These are phyloP conservation scores for Yarrowia keelungensis DNA, from an alignment of 805 yeast genomes.

Conservation along the genomic window DNA sequence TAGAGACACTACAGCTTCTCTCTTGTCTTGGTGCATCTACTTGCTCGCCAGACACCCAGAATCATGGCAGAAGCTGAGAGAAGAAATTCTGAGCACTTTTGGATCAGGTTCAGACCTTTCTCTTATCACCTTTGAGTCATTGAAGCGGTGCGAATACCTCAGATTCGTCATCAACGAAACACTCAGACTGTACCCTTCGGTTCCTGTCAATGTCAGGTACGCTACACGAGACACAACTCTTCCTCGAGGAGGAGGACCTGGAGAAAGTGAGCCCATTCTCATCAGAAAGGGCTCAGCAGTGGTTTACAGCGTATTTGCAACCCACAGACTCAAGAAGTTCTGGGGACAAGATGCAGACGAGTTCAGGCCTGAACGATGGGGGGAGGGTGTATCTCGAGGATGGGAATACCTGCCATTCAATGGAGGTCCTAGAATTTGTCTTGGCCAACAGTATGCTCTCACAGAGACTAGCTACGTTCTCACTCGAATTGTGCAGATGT, in stretches of 20 bases:
- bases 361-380: constrained; percentile 61
- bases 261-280: constrained; percentile 52
- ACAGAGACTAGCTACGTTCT: constrained; percentile 60
- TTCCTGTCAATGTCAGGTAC: constrained; percentile 57
- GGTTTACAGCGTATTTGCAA: constrained; percentile 52
- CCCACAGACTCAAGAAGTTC: constrained; percentile 53
- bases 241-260: constrained; percentile 61
- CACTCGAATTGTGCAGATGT: constrained; percentile 50
- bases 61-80: constrained; percentile 50
- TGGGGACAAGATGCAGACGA: constrained; percentile 57
- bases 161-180: constrained; percentile 58
- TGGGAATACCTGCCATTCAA: constrained; percentile 63
- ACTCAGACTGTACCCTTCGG: constrained; percentile 60
- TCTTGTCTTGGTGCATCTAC: constrained; percentile 55
- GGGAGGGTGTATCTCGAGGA: constrained; percentile 27
- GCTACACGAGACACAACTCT: constrained; percentile 57
- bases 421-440: constrained; percentile 63
- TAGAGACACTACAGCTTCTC: constrained; percentile 62
- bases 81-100: constrained; percentile 51
- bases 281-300: constrained; percentile 55
- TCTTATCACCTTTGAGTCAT: constrained; percentile 54
- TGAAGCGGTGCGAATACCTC: constrained; percentile 58
- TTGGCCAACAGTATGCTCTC: constrained; percentile 63
- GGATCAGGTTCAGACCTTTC: constrained; percentile 46
- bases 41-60: constrained; percentile 54